Conservation (phyloP, 2,329 filamentous ascomycete species). For the Chalaropsis ovoidea region DNA sequence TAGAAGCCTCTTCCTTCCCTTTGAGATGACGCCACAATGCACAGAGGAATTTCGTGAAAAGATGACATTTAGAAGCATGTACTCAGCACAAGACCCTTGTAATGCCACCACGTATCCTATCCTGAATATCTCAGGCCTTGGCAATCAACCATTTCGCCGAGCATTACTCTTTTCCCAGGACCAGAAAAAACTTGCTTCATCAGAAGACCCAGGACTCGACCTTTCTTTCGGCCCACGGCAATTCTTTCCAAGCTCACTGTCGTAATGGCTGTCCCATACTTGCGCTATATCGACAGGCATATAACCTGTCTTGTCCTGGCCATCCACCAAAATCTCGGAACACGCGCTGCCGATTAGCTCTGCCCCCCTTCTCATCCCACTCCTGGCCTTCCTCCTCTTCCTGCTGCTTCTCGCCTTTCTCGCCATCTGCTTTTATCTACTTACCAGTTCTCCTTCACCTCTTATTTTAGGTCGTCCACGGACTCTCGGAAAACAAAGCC, state of each 20-base stretch:
- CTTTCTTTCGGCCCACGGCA: constrained; percentile 21
- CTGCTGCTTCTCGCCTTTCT: background rate
- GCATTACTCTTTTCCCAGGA: background rate
- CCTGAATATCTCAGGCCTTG: background rate
- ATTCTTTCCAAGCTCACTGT: constrained; percentile 16
- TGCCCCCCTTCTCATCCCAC: constrained; percentile 1
- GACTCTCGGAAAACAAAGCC: constrained; percentile 5
- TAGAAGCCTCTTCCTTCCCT: background rate
- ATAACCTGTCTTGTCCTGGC: constrained; percentile 5
- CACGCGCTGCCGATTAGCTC: constrained; percentile 9
- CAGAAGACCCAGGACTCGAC: constrained; percentile 3
- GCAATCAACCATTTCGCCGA: background rate
- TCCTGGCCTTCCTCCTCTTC: background rate
- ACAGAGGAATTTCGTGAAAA: too few species aligned
- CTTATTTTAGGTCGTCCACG: constrained; percentile 7
- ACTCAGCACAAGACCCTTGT: background rate
- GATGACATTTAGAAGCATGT: too few species aligned
- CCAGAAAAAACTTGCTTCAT: background rate
- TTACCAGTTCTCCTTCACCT: too few species aligned
- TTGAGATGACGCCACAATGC: background rate
- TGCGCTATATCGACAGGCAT: constrained; percentile 10
- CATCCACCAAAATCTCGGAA: constrained; percentile 12
- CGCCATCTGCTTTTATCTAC: background rate
- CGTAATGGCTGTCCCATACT: constrained; percentile 8
- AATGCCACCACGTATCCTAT: background rate